Evolutionary conservation across 2,329 filamentous ascomycete genomes (phyloP).

Genomic region (Xylariaceae sp.): DNA sequence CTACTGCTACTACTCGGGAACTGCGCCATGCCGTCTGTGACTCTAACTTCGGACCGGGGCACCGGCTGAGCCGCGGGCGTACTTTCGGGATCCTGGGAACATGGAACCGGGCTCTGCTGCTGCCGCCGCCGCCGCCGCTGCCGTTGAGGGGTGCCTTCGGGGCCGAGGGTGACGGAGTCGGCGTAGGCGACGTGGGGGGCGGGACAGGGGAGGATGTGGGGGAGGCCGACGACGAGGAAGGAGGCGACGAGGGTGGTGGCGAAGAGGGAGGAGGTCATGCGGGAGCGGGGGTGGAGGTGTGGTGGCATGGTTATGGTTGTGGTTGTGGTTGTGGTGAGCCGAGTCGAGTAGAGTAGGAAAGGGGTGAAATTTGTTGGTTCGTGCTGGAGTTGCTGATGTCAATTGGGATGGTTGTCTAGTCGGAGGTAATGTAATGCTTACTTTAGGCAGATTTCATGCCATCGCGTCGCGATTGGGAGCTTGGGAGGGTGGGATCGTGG

Average conservation of each 20-base stretch:
- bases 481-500: not conserved
- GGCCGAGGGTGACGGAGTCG: slow-evolving; percentile 56
- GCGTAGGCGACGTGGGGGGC: slow-evolving; percentile 71
- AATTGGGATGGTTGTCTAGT: too few species aligned
- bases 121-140: slow-evolving; percentile 26
- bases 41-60: slow-evolving; percentile 22
- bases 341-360: not conserved
- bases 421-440: not conserved
- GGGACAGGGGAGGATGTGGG: slow-evolving; percentile 88
- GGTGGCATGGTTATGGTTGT: slow-evolving; percentile 59
- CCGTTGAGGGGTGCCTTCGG: slow-evolving; percentile 20
- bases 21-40: slow-evolving; percentile 44
- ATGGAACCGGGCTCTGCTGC: too few species aligned
- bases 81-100: not conserved
- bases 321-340: not conserved
- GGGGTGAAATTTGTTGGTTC: not conserved
- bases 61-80: not conserved
- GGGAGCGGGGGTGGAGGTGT: slow-evolving; percentile 88
- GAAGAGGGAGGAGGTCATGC: slow-evolving; percentile 91
- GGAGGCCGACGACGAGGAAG: slow-evolving; percentile 87
- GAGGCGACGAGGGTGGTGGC: slow-evolving; percentile 85
- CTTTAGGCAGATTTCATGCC: too few species aligned
- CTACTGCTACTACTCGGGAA: slow-evolving; percentile 28
- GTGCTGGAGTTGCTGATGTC: too few species aligned
- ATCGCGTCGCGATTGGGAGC: too few species aligned